phyloP scores from a whole-genome alignment of 1,139 yeast genomes.

The Suhomyces panamericanus region DNA sequence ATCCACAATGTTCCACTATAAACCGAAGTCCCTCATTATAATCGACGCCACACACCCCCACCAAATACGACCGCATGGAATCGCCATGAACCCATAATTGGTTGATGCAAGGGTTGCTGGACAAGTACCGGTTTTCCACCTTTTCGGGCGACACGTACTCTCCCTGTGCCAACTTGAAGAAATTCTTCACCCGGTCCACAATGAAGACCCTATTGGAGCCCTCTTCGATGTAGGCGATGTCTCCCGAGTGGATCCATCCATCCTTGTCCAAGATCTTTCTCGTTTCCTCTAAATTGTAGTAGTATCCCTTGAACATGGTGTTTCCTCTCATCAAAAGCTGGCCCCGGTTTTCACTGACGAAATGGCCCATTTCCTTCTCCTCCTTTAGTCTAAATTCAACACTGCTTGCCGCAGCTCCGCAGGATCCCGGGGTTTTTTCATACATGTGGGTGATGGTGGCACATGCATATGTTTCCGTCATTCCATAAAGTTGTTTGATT shows the following conservation, averaged over 20 bases:
- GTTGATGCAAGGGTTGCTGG: constrained; percentile 32
- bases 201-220: constrained; percentile 31
- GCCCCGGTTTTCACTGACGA: constrained; percentile 39
- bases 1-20: constrained; percentile 22
- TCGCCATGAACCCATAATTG: constrained; percentile 59
- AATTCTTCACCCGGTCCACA: constrained; percentile 46
- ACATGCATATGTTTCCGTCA: constrained; percentile 23
- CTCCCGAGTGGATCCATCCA: constrained; percentile 53
- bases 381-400: constrained; percentile 36
- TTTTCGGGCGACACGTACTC: constrained; percentile 47
- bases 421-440: constrained; percentile 21
- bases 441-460: constrained; percentile 14
- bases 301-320: constrained; percentile 61
- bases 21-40: constrained; percentile 25
- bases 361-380: constrained; percentile 64
- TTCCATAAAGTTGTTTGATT: constrained; percentile 21
- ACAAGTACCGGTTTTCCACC: constrained; percentile 40
- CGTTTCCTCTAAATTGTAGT: constrained; percentile 56
- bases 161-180: constrained; percentile 47
- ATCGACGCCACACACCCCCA: constrained; percentile 54
- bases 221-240: constrained; percentile 33
- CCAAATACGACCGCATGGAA: constrained; percentile 57
- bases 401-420: constrained; percentile 15
- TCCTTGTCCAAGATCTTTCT: constrained; percentile 54
- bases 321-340: constrained; percentile 71